Base-by-base conservation (phyloP, 2,329 filamentous ascomycete genomes). In the Dichotomopilus funicola region DNA sequence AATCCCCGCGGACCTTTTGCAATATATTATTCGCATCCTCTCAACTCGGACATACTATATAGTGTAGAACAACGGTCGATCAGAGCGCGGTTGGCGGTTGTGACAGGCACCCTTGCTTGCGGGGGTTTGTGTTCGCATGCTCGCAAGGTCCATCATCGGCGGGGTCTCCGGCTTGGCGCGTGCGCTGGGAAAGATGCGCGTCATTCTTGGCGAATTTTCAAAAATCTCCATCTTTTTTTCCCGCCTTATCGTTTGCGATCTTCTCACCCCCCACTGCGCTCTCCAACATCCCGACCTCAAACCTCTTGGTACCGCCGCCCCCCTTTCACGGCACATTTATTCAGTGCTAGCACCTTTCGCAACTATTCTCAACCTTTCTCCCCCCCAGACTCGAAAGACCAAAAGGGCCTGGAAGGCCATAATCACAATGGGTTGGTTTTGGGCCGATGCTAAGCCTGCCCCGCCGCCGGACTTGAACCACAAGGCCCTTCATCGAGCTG, bases 361-460 rank as follows among this genome's bases (percentile, higher is more conserved):
- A 27, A 27, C 19, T 27, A 3, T 27, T 27, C 19, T 27, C 19
- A 27, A 27, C 19, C 19, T n/a, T 13, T 42, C 37, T 42, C 10
- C 1, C 6, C 13, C 13, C 13, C 12, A 42, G 40, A 4, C 13
- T 42, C 12, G 11, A 42, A 42, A n/a, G 12, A 42, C 40, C 19
- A 27, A 27, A 3, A 27, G 19, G 19, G 19, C 19, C 19, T 27
- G 19, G 19, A 27, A 7, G 40, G 40, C 40, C 6, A 13, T 11
- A 34, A 19, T 42, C 35, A 60, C 38, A 34, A 85, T 84, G 81
- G 81, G 81, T 62, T 83, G 81, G 81, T 85, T 85, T 64, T 85
- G 81, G 81, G 78, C 80, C 58, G 81, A 84, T 59, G 59, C 71
- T 46, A 27, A 27, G 19, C 66, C 75, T 53, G 63, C 70, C 19